These are phyloP conservation scores for Chalara sp. DNA, from an alignment of 2,329 filamentous ascomycete genomes.

Conservation along the genomic window DNA sequence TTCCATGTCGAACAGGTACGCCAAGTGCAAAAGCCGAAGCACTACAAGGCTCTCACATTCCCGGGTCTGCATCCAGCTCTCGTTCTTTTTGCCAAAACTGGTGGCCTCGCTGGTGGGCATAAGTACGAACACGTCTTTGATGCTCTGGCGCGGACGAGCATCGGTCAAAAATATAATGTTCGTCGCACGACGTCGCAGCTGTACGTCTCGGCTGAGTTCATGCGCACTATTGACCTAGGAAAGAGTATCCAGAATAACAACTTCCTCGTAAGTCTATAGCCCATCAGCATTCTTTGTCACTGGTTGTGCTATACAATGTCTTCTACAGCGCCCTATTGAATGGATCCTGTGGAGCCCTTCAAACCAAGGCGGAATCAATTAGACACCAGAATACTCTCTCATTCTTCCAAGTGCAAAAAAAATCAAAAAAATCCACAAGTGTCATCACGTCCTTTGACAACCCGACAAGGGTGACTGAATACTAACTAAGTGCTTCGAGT, in stretches of 20 bases:
- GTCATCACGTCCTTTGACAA: too few relatives aligned
- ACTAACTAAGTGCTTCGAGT: too few relatives aligned
- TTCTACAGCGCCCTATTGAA: slow-evolving; percentile 39
- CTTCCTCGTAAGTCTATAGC: slow-evolving; percentile 27
- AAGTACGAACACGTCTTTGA: slow-evolving; percentile 36
- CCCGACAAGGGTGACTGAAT: too few relatives aligned
- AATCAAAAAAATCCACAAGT: too few relatives aligned
- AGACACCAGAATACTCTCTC: too few relatives aligned
- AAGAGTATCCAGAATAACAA: slow-evolving; percentile 31
- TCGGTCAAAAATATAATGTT: slow-evolving; percentile 31
- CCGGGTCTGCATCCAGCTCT: slow-evolving; percentile 41
- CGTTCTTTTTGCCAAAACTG: slow-evolving; percentile 37
- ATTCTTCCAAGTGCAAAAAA: too few relatives aligned
- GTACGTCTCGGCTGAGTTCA: slow-evolving; percentile 41
- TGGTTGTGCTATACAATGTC: background rate
- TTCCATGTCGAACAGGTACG: slow-evolving; percentile 37
- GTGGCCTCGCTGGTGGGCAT: slow-evolving; percentile 32
- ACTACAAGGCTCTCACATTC: slow-evolving; percentile 33
- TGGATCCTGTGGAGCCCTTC: slow-evolving; percentile 54
- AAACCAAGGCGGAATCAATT: too few relatives aligned
- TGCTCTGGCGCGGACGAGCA: slow-evolving; percentile 31
- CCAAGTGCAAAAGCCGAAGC: slow-evolving; percentile 35
- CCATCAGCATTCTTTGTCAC: background rate
- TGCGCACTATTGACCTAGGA: slow-evolving; percentile 34
- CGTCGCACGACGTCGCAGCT: slow-evolving; percentile 23